phyloP scores from a whole-genome alignment of 225 moss, liverwort and hornwort species.

The Lunularia cruciata region DNA sequence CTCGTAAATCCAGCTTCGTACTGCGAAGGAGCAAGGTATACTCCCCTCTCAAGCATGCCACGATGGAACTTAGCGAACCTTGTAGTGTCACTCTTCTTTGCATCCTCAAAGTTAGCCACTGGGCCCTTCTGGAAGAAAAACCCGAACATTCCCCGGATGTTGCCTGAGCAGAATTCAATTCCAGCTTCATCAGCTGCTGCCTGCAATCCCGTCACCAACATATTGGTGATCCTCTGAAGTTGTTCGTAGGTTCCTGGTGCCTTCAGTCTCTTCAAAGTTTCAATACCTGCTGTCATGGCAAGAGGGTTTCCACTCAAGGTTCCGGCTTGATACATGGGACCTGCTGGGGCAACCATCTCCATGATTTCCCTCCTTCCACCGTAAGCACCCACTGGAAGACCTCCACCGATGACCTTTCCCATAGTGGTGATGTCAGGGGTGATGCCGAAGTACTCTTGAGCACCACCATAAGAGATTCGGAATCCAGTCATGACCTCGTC shows the following conservation, averaged over 20 bases:
- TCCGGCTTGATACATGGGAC: constrained; percentile 98
- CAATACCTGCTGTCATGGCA: constrained; percentile 96
- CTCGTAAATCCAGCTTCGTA: constrained; percentile 94
- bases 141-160: constrained; percentile 96
- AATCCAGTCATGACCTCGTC: constrained; percentile 99
- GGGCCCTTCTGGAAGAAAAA: constrained; percentile 93
- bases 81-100: constrained; percentile 90
- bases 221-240: constrained; percentile 73
- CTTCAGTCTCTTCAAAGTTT: constrained; percentile 84
- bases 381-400: constrained; percentile 94
- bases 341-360: constrained; percentile 98
- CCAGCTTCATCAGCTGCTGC: constrained; percentile 77
- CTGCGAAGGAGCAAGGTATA: constrained; percentile 96
- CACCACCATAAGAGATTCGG: constrained; percentile 90
- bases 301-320: constrained; percentile 97
- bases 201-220: constrained; percentile 71
- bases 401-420: constrained; percentile 95
- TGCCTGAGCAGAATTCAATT: constrained; percentile 78
- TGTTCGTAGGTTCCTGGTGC: constrained; percentile 74
- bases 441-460: constrained; percentile 83
- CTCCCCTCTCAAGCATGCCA: constrained; percentile 93
- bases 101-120: constrained; percentile 78
- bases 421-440: constrained; percentile 86
- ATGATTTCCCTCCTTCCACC: constrained; percentile 90
- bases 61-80: constrained; percentile 89